phyloP scores from a whole-genome alignment of 2,329 filamentous ascomycete genomes.

The Tolypocladium sp. region DNA sequence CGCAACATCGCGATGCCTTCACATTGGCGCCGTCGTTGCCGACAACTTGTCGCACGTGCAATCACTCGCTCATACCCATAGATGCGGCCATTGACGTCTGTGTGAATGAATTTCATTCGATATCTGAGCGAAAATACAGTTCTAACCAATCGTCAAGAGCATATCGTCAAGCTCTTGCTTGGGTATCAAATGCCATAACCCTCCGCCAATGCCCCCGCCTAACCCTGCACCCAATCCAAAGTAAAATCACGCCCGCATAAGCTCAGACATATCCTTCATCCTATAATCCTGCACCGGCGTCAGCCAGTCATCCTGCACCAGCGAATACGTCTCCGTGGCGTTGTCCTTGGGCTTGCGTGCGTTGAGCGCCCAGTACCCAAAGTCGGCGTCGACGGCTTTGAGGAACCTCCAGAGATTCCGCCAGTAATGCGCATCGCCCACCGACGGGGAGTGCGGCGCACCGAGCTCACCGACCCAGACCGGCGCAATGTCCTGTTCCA shows the following conservation, averaged over 20 bases:
- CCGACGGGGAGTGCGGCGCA: conserved; percentile 40
- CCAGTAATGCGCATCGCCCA: conserved; percentile 58
- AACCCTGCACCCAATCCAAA: background rate
- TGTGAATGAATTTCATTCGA: background rate
- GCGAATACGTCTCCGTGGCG: conserved; percentile 48
- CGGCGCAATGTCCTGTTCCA: conserved; percentile 35
- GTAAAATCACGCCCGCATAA: conserved; percentile 27
- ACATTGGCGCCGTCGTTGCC: too few relatives aligned
- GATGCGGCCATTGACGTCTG: too few relatives aligned
- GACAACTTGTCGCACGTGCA: too few relatives aligned
- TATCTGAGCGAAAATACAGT: background rate
- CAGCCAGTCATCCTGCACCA: conserved; percentile 55
- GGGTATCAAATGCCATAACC: background rate
- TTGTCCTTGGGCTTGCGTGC: conserved; percentile 52
- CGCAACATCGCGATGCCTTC: background rate
- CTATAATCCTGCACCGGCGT: conserved; percentile 54
- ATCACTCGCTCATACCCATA: too few relatives aligned
- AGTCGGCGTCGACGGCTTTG: conserved; percentile 49
- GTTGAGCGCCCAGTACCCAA: conserved; percentile 64
- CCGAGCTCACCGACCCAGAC: conserved; percentile 65
- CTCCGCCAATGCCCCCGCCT: background rate
- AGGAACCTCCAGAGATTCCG: conserved; percentile 51
- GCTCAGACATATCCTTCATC: conserved; percentile 49
- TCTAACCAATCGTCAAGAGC: background rate
- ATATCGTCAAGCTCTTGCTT: background rate